phyloP scores from a whole-genome alignment of 2,329 filamentous ascomycete species.

The Penicillium sp. region DNA sequence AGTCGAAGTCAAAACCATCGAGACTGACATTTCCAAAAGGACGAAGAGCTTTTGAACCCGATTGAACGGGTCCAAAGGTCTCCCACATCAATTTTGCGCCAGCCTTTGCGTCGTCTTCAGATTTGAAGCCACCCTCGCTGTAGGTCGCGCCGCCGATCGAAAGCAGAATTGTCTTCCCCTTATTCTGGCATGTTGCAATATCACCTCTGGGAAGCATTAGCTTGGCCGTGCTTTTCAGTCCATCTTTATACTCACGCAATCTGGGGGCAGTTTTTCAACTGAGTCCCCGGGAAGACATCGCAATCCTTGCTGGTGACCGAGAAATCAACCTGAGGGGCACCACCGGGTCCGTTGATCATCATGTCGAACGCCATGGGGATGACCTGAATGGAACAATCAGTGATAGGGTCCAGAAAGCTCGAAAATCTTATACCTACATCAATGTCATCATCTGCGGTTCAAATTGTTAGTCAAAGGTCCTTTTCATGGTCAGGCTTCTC shows the following conservation, averaged over 20 bases:
- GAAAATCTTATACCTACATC: conserved; percentile 14
- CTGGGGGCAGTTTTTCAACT: conserved; percentile 63
- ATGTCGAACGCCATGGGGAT: conserved; percentile 67
- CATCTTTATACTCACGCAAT: conserved; percentile 56
- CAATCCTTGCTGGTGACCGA: conserved; percentile 66
- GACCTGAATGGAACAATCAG: conserved; percentile 46
- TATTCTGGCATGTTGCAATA: conserved; percentile 61
- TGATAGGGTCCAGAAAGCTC: neutral
- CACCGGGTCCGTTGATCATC: conserved; percentile 55
- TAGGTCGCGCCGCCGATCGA: conserved; percentile 73
- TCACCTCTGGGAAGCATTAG: conserved; percentile 40
- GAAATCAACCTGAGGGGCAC: conserved; percentile 61
- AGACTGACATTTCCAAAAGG: conserved; percentile 68
- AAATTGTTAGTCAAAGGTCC: conserved; percentile 12
- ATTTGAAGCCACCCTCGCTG: conserved; percentile 66
- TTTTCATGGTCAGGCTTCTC: neutral
- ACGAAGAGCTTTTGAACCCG: conserved; percentile 51
- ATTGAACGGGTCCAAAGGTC: conserved; percentile 65
- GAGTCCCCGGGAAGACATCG: conserved; percentile 59
- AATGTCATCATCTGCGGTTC: conserved; percentile 25
- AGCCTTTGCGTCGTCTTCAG: conserved; percentile 52
- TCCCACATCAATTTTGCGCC: conserved; percentile 68
- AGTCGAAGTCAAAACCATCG: conserved; percentile 78
- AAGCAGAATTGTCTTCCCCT: conserved; percentile 70
- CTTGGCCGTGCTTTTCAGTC: conserved; percentile 9